Evolutionary conservation across 805 yeast genomes (phyloP), one percentile per base, ranked within the genome.

Genomic region (Lipomyces sp.): DNA sequence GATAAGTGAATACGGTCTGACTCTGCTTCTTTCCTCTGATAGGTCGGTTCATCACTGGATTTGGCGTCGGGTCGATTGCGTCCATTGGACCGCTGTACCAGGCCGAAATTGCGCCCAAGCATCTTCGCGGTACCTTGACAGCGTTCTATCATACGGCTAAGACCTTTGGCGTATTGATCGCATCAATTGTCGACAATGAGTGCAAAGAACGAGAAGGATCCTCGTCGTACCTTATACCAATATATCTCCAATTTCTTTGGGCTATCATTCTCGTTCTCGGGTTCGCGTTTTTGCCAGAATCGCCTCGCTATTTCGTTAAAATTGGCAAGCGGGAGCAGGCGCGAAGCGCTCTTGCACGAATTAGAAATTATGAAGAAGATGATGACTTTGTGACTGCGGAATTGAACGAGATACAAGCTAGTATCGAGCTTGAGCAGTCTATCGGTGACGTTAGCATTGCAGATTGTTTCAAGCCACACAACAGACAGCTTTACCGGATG

Each of bases 1-100:
- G 43, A 16, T 8, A 4, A 6, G 3, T 28, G 13, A 28, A 16
- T 18, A 33, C 18, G 3, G 23, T 28, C 36, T 3, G 33, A 34
- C 13, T 11, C 4, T 4, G 16, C 39, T 41, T 66, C 67, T 28
- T 67, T 68, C 59, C 77, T 75, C 40, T 74, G 13, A 5, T 37
- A 76, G 70, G 96, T 2, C 50, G 58, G 2, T 39, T 78, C 26
- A 70, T 85, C 55, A 80, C 86, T 23, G 95, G 95, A 52, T 61
- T 83, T 14, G 85, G 86, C 49, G 86, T 85, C 52, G 95, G 95
- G 56, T 79, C 81, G 55, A 76, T 85, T 34, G 80, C 89, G 31
- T 87, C 89, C 39, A 74, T 83, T 51, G 86, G 83, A 23, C 90
- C 93, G 42, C 70, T 86, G 65, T 85, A 84, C 65, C 83, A 83